Base-by-base conservation (phyloP, 1,284 basidiomycete species). In the Apiotrichum veenhuisii region DNA sequence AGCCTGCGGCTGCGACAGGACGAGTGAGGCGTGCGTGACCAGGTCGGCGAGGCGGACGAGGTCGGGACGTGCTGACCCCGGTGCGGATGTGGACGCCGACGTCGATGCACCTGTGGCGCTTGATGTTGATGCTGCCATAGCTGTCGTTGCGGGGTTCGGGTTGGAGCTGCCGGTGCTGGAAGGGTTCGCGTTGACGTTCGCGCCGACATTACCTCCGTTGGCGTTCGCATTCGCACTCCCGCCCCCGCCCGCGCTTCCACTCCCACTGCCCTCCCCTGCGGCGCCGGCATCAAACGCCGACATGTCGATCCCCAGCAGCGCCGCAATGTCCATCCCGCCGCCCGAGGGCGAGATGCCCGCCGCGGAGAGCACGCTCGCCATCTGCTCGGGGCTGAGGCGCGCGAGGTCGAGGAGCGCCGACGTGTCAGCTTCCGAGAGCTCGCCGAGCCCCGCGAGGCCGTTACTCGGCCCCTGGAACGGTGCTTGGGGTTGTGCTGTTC, bases 31-130 rank as follows among this genome's bases (percentile, higher is more conserved):
- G 51, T 52, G 51, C 10, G 51, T 52, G 17, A 52, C 41, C 18
- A 52, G 34, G 42, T 52, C 51, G 22, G 51, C 42, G 42, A 52
- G 51, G 20, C 51, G 51, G 18, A 52, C 51, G 36, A 52, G 51
- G 36, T 52, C 51, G 23, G 51, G 51, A 11, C 51, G 41, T 11
- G 37, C 26, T 2, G 49, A 50, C 11, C 34, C 34, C 11, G 48
- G 2, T 26, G 23, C 15, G 17, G 38, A n/a, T 23, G 45, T 5
- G 4, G 45, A 5, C 12, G 45, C 30, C 9, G 45, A 18, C 11
- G 33, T 8, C 2, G 45, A 12, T 7, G 45, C 1, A 9, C 8
- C 20, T 18, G 45, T 5, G 3, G 33, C 14, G 2, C 18, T 8
- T 18, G n/a, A 2, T 1, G 10, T 30, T n/a, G 44, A 20, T 20